Percentiles rank a stretch among this genome's conserved stretches.
Conservation (phyloP, 257 asterid genomes). For the Solanum infundibuliforme region DNA sequence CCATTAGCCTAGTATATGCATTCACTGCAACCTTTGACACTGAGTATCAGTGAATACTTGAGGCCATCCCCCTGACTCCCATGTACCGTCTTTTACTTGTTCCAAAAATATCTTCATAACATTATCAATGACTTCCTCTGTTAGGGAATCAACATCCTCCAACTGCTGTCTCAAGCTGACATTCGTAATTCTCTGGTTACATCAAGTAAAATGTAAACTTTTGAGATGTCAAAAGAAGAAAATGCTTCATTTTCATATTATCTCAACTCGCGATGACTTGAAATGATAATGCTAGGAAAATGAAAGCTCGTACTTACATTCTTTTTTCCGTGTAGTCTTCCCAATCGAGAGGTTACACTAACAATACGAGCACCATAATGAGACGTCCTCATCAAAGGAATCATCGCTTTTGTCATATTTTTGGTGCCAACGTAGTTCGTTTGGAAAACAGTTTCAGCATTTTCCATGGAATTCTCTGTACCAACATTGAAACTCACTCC, state of each 20-base stretch:
- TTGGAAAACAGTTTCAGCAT: background rate
- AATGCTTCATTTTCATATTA: no score
- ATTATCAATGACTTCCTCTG: conserved; percentile 62
- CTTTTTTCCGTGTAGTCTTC: background rate
- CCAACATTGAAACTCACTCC: background rate
- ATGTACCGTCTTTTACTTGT: conserved; percentile 67
- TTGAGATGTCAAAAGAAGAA: background rate
- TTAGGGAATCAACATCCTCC: conserved; percentile 38
- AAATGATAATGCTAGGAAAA: no score
- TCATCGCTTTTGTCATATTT: background rate
- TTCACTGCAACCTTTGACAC: conserved; percentile 71
- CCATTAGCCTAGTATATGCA: conserved; percentile 56
- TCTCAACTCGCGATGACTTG: no score
- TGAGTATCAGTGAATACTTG: conserved; percentile 71
- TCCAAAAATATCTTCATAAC: conserved; percentile 35
- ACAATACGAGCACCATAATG: background rate
- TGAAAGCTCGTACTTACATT: background rate
- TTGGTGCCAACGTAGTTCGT: background rate
- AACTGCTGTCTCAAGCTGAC: conserved; percentile 41
- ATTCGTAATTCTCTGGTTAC: conserved; percentile 52
- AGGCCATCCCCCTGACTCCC: conserved; percentile 86
- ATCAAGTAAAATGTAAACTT: background rate
- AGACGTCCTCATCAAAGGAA: background rate
- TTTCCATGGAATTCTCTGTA: background rate
- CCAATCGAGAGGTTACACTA: background rate